Conservation (phyloP, 345 rosid species). For the Citrus reticulata region DNA sequence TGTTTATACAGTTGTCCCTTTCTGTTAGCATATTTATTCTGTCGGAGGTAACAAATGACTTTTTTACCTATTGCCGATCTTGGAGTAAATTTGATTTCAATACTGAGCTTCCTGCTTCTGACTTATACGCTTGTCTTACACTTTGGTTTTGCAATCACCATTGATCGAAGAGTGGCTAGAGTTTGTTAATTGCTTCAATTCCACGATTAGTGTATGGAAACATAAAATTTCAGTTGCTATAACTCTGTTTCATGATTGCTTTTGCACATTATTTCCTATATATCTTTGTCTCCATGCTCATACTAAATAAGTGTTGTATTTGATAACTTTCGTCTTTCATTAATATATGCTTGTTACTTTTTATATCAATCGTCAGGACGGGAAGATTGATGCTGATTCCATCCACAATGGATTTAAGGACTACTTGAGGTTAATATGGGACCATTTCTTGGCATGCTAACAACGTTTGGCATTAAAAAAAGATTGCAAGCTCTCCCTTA, state of each 20-base stretch:
- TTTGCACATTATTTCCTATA: background rate
- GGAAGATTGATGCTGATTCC: conserved; percentile 15
- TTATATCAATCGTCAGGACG: conserved; percentile 18
- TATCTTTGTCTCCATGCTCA: background rate
- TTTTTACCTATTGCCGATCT: background rate
- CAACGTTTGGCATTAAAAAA: background rate
- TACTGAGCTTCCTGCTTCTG: background rate
- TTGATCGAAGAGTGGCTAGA: background rate
- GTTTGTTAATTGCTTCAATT: background rate
- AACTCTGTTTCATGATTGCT: too few species aligned
- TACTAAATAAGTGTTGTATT: background rate
- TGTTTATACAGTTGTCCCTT: background rate
- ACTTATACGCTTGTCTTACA: too few species aligned
- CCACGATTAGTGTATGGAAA: too few species aligned
- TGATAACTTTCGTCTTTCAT: background rate
- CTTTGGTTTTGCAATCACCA: background rate
- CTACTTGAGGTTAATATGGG: conserved; percentile 35
- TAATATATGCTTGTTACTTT: too few species aligned
- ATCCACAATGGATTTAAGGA: conserved; percentile 23
- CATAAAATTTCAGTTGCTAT: background rate
- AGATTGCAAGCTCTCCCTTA: background rate
- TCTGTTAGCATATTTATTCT: background rate
- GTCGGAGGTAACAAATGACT: background rate
- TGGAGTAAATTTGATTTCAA: background rate
- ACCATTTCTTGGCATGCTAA: conserved; percentile 19